phyloP scores from a whole-genome alignment of 1,139 yeast genomes.

The Pichia inconspicua region DNA sequence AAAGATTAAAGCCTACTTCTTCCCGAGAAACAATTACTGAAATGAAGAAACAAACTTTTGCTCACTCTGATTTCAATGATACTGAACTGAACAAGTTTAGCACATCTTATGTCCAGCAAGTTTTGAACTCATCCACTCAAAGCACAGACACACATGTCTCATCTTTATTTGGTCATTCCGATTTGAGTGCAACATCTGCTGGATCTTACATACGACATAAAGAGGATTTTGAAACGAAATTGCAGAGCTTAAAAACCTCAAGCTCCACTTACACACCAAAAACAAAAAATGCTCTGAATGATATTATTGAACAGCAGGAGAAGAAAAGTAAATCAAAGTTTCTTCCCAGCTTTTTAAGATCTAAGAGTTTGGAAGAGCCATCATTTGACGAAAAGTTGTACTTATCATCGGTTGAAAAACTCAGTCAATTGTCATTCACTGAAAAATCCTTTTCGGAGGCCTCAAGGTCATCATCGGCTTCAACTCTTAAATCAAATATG shows the following conservation, averaged over 20 bases:
- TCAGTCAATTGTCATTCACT: slow-evolving; percentile 6
- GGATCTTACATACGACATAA: slow-evolving; percentile 76
- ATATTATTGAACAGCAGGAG: slow-evolving; percentile 38
- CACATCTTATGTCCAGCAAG: slow-evolving; percentile 21
- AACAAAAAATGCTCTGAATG: slow-evolving; percentile 32
- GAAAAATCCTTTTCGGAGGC: not conserved
- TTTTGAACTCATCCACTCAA: slow-evolving; percentile 24
- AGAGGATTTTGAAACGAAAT: slow-evolving; percentile 18
- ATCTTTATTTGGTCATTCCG: slow-evolving; percentile 36
- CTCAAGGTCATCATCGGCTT: not conserved
- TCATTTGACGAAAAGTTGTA: slow-evolving; percentile 27
- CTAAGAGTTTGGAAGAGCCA: slow-evolving; percentile 12
- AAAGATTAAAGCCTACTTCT: slow-evolving; percentile 10
- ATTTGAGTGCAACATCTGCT: slow-evolving; percentile 83
- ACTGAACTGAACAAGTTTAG: slow-evolving; percentile 9
- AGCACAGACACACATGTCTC: slow-evolving; percentile 28
- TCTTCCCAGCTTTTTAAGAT: slow-evolving; percentile 31
- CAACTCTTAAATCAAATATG: not conserved
- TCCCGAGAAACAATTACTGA: no score
- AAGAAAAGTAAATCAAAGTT: slow-evolving; percentile 43
- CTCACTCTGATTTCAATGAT: slow-evolving; percentile 16
- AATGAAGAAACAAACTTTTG: not conserved
- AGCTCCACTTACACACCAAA: slow-evolving; percentile 21
- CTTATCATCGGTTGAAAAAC: slow-evolving; percentile 18
- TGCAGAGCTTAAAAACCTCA: slow-evolving; percentile 33